phyloP scores from a whole-genome alignment of 1,139 yeast genomes.

The Candida sanyaensis region DNA sequence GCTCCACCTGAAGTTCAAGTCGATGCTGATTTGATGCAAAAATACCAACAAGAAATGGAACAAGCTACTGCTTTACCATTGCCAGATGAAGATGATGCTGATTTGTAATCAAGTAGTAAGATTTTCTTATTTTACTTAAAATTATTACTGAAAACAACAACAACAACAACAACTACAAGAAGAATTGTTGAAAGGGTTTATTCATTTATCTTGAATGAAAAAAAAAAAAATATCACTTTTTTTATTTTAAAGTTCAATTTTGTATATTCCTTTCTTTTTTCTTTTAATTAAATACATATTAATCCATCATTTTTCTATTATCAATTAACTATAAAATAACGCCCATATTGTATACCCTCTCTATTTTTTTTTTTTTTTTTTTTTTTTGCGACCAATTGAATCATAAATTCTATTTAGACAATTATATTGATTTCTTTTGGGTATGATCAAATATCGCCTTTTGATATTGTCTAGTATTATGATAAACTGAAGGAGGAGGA shows the following conservation, averaged over 20 bases:
- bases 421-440: neutral
- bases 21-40: slow-evolving; percentile 93
- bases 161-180: no score
- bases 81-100: slow-evolving; percentile 99
- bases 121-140: no score
- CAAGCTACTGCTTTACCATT: slow-evolving; percentile 99
- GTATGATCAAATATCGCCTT: slow-evolving; percentile 18
- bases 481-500: slow-evolving; percentile 37
- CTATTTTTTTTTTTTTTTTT: neutral
- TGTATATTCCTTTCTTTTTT: neutral
- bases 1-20: slow-evolving; percentile 99
- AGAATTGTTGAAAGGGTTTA: no score
- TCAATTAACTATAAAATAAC: neutral
- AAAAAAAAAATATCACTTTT: no score
- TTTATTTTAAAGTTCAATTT: no score
- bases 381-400: neutral
- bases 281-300: neutral
- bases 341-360: no score
- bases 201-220: no score
- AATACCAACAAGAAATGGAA: slow-evolving; percentile 99
- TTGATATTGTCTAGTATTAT: slow-evolving; percentile 23
- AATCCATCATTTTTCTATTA: slow-evolving; percentile 1
- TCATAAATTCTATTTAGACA: no score
- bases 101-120: slow-evolving; percentile 55
- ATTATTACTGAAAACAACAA: no score